These are phyloP conservation scores for Pseudophaeomoniella oleicola DNA, from an alignment of 2,329 filamentous ascomycete species.

Conservation along the genomic window DNA sequence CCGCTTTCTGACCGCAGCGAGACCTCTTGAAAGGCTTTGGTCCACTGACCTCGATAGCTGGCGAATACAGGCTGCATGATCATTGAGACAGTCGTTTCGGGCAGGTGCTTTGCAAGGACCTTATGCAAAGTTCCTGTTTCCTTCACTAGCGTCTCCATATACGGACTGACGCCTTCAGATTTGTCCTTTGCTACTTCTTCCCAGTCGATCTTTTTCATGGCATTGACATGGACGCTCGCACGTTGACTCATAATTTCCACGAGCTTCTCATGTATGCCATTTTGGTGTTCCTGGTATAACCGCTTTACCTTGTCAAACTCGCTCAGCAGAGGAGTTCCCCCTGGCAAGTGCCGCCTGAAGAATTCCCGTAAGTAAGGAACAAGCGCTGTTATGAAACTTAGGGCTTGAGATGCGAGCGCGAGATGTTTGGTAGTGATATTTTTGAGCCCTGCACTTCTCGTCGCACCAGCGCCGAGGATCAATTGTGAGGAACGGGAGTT, in stretches of 20 bases:
- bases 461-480: constrained; percentile 88
- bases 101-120: constrained; percentile 68
- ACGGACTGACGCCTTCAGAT: constrained; percentile 41
- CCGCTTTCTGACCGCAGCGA: constrained; percentile 52
- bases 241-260: constrained; percentile 82
- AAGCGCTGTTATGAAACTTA: constrained; percentile 74
- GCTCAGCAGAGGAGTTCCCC: constrained; percentile 45
- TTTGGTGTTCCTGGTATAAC: constrained; percentile 76
- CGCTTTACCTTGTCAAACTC: constrained; percentile 83
- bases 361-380: constrained; percentile 88
- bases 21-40: constrained; percentile 52
- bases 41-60: constrained; percentile 68
- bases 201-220: constrained; percentile 64
- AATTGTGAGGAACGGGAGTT: constrained; percentile 94
- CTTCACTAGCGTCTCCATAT: constrained; percentile 77
- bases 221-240: constrained; percentile 57
- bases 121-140: constrained; percentile 76
- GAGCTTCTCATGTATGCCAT: constrained; percentile 80
- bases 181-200: constrained; percentile 34
- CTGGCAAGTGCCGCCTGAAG: constrained; percentile 55
- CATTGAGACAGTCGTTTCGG: constrained; percentile 58
- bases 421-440: constrained; percentile 96
- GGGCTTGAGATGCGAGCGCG: constrained; percentile 74
- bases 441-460: constrained; percentile 72
- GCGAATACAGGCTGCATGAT: constrained; percentile 80